A percentile compares a stretch with the other conserved stretches of the same genome.
Conservation (phyloP, 495 filamentous ascomycete species). For the Trichoderma virens region DNA sequence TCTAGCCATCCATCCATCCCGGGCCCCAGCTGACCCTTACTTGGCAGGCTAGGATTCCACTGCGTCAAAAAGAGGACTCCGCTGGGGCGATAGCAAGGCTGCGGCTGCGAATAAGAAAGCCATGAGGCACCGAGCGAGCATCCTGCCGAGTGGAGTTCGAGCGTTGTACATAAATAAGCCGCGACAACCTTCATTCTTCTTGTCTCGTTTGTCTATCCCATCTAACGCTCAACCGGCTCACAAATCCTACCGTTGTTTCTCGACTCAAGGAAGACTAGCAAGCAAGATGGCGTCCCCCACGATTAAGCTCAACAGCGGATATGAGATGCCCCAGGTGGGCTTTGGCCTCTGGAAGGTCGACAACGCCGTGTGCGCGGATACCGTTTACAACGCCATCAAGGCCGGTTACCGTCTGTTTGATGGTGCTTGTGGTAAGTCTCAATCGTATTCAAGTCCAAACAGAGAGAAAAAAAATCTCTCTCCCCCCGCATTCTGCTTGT, state of each 20-base stretch:
- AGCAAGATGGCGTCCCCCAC: conserved; percentile 38
- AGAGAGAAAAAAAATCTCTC: background rate
- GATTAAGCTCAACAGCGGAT: conserved; percentile 72
- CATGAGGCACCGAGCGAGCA: background rate
- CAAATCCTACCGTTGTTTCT: background rate
- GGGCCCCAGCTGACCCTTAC: conserved; percentile 2
- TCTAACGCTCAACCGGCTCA: background rate
- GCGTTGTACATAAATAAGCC: background rate
- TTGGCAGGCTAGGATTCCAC: conserved; percentile 2
- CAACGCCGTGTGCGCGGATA: conserved; percentile 67
- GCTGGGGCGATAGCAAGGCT: background rate
- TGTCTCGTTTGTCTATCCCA: background rate
- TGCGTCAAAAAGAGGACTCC: background rate
- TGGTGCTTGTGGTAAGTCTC: conserved; percentile 67
- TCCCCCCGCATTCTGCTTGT: background rate
- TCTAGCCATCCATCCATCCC: background rate
- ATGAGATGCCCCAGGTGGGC: conserved; percentile 83
- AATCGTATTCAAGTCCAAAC: background rate
- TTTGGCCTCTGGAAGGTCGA: conserved; percentile 81
- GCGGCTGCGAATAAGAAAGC: background rate
- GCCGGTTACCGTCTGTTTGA: conserved; percentile 80
- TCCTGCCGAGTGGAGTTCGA: conserved; percentile 4
- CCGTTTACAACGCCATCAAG: conserved; percentile 86
- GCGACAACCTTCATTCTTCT: conserved; percentile 4
- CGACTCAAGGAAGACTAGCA: conserved; percentile 11